A percentile compares a stretch with the other conserved stretches of the same genome.
Evolutionary conservation across 352 stramenopile genomes (phyloP).

Genomic region (Lagenidium sp.): DNA sequence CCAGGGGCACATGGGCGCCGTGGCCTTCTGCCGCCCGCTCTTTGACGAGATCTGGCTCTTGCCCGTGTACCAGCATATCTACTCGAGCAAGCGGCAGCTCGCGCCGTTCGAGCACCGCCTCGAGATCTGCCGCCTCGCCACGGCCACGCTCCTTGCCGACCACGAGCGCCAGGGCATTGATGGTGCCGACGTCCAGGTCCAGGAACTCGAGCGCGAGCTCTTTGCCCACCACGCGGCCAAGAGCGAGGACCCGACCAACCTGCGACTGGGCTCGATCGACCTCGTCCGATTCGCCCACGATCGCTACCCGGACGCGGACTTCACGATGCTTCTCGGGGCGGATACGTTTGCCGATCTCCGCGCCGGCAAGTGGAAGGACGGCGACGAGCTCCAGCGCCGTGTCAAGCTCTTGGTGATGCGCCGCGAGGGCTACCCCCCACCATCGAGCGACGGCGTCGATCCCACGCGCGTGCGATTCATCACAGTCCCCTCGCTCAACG

Average conservation of each 20-base stretch:
- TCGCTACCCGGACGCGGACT: conserved; percentile 35
- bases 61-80: conserved; percentile 87
- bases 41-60: conserved; percentile 88
- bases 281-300: conserved; percentile 41
- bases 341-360: conserved; percentile 81
- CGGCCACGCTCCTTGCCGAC: conserved; percentile 21
- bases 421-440: conserved; percentile 41
- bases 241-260: conserved; percentile 13
- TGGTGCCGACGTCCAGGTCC: conserved; percentile 33
- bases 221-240: conserved; percentile 29
- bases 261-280: conserved; percentile 71
- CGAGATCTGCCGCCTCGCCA: conserved; percentile 53
- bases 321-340: conserved; percentile 69
- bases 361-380: conserved; percentile 82
- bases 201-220: conserved; percentile 58
- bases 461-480: conserved; percentile 33
- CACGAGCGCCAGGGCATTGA: background rate
- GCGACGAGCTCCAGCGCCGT: conserved; percentile 55
- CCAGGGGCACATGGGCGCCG: conserved; percentile 72
- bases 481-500: conserved; percentile 42
- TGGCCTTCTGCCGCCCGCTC: conserved; percentile 41
- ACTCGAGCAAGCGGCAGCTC: conserved; percentile 65
- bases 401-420: conserved; percentile 67
- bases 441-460: background rate
- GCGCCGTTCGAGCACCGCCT: conserved; percentile 68